phyloP scores from a whole-genome alignment of 441 rosid species.

The Daphne laureola region DNA sequence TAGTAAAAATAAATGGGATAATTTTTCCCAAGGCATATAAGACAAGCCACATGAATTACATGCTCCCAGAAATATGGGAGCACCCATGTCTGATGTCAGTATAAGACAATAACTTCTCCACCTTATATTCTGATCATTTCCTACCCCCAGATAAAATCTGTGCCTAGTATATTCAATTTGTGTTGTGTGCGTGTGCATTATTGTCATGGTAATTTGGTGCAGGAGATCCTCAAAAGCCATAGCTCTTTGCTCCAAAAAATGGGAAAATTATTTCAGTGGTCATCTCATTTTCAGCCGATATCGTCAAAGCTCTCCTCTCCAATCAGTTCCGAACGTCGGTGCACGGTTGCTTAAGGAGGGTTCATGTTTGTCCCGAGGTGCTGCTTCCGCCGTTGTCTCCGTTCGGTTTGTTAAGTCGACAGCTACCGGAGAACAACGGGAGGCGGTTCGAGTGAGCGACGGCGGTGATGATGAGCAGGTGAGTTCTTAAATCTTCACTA shows the following conservation, averaged over 20 bases:
- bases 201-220: constrained; percentile 37
- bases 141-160: no score
- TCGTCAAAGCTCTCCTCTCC: constrained; percentile 4
- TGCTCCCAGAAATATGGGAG: no score
- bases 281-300: neutral
- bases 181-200: neutral
- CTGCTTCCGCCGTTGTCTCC: constrained; percentile 6
- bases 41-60: no score
- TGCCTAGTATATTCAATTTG: no score
- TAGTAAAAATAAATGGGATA: no score
- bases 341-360: neutral
- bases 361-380: neutral
- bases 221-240: constrained; percentile 33
- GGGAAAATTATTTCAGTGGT: constrained; percentile 11
- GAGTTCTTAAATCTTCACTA: no score
- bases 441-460: no score
- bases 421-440: constrained; percentile 26
- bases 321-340: neutral
- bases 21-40: no score
- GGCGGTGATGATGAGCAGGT: no score
- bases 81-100: no score
- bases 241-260: constrained; percentile 18
- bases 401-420: constrained; percentile 33
- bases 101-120: no score
- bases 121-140: no score